Percentiles rank a stretch among this genome's conserved stretches.
These are phyloP conservation scores for Colletotrichum sansevieriae DNA, from an alignment of 2,329 filamentous ascomycete genomes.

Conservation along the genomic window DNA sequence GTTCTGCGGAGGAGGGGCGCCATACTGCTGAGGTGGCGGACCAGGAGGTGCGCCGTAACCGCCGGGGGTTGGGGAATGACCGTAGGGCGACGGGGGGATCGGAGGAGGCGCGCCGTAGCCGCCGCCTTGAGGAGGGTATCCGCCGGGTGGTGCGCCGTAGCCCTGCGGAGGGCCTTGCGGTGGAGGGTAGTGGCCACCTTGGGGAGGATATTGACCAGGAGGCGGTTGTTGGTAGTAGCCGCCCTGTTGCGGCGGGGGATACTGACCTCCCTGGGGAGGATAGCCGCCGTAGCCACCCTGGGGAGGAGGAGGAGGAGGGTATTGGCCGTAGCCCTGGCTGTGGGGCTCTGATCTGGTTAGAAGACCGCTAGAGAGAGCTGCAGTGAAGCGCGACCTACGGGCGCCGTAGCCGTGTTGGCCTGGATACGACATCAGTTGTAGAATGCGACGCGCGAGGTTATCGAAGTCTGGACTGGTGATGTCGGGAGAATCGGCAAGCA, in stretches of 20 bases:
- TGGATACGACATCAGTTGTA: constrained; percentile 50
- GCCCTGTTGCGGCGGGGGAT: constrained; percentile 55
- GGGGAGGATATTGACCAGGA: constrained; percentile 52
- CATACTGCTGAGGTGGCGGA: constrained; percentile 48
- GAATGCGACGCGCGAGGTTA: constrained; percentile 30
- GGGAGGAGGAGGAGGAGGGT: constrained; percentile 46
- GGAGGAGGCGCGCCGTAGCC: constrained; percentile 54
- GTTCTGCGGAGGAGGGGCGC: constrained; percentile 54
- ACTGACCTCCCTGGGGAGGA: constrained; percentile 50
- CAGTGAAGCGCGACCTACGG: constrained; percentile 46
- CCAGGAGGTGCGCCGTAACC: constrained; percentile 46
- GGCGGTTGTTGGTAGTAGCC: constrained; percentile 53
- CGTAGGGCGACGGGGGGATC: constrained; percentile 47
- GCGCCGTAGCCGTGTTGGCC: constrained; percentile 52
- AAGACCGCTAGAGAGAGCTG: neutral
- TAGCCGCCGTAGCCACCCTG: constrained; percentile 48
- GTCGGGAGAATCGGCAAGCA: constrained; percentile 20
- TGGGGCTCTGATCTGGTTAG: constrained; percentile 31
- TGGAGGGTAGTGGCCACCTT: constrained; percentile 51
- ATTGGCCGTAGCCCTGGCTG: constrained; percentile 56
- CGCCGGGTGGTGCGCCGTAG: constrained; percentile 29
- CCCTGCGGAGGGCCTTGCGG: constrained; percentile 49
- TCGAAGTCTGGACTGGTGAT: neutral
- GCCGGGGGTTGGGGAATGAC: constrained; percentile 45
- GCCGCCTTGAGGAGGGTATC: constrained; percentile 52